Evolutionary conservation across 1,139 yeast genomes (phyloP).

Genomic region (Yamadazyma friedrichii): DNA sequence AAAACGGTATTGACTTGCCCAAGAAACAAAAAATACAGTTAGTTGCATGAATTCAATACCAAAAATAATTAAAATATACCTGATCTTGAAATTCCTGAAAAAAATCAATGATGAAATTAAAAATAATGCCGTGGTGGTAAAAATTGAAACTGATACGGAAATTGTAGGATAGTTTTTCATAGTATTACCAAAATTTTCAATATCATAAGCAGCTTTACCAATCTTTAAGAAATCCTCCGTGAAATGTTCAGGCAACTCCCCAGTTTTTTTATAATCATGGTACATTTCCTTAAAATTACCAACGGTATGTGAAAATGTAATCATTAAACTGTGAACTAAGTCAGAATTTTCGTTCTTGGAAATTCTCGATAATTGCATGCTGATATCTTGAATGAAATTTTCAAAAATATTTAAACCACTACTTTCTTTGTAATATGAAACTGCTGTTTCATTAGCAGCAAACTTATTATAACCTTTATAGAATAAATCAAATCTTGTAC

Average conservation of each 20-base stretch:
- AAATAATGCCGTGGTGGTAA: slow-evolving; percentile 11
- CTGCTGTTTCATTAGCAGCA: slow-evolving; percentile 10
- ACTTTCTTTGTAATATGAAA: slow-evolving; percentile 30
- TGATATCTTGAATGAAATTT: slow-evolving; percentile 49
- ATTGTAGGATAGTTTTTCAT: slow-evolving; percentile 14
- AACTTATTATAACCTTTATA: slow-evolving; percentile 51
- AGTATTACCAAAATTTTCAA: slow-evolving; percentile 13
- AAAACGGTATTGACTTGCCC: slow-evolving; percentile 15
- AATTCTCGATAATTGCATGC: slow-evolving; percentile 43
- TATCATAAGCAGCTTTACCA: slow-evolving; percentile 13
- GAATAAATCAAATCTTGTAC: slow-evolving; percentile 42
- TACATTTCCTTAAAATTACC: slow-evolving; percentile 17
- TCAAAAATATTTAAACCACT: slow-evolving; percentile 48
- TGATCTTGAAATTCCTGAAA: slow-evolving; percentile 6
- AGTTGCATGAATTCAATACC: slow-evolving; percentile 9
- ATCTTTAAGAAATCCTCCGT: slow-evolving; percentile 12
- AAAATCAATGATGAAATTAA: slow-evolving; percentile 6
- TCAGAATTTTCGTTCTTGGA: slow-evolving; percentile 36
- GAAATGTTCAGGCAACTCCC: slow-evolving; percentile 13
- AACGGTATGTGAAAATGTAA: slow-evolving; percentile 27
- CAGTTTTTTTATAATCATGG: slow-evolving; percentile 15
- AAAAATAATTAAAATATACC: not conserved
- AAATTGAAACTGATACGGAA: slow-evolving; percentile 9
- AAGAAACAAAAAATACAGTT: slow-evolving; percentile 10
- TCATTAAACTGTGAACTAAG: slow-evolving; percentile 42